These are phyloP conservation scores for Sicyos baderoa DNA, from an alignment of 306 rosid species.

Conservation along the genomic window DNA sequence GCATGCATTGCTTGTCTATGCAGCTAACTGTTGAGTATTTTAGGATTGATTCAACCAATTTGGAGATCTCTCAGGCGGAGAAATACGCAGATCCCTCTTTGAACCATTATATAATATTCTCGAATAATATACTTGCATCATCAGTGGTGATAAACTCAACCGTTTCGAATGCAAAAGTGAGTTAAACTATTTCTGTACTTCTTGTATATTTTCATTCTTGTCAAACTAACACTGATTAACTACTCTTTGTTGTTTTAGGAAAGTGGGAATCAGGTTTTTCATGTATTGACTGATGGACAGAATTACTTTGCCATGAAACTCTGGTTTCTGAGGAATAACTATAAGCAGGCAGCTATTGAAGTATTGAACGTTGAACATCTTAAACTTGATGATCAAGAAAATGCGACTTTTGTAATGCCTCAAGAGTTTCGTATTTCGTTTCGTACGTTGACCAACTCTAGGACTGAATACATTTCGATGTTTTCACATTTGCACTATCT, in stretches of 20 bases:
- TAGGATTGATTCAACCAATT: conserved; percentile 40
- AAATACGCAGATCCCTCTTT: conserved; percentile 59
- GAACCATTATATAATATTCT: conserved; percentile 73
- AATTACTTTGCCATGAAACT: conserved; percentile 84
- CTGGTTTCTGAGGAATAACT: conserved; percentile 74
- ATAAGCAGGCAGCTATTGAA: conserved; percentile 55
- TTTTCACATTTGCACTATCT: conserved; percentile 83
- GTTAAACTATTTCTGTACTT: conserved; percentile 25
- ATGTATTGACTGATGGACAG: conserved; percentile 78
- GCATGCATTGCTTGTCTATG: conserved; percentile 86
- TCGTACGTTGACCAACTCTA: conserved; percentile 37
- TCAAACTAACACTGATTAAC: conserved; percentile 26
- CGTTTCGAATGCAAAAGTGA: conserved; percentile 60
- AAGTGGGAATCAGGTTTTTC: conserved; percentile 71
- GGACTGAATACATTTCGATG: conserved; percentile 77
- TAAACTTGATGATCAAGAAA: conserved; percentile 32
- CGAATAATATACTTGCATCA: conserved; percentile 76
- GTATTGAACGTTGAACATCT: conserved; percentile 71
- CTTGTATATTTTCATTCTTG: conserved; percentile 18
- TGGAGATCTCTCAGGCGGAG: conserved; percentile 38
- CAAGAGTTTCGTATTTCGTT: conserved; percentile 74
- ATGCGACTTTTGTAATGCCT: conserved; percentile 42
- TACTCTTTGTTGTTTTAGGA: conserved; percentile 51
- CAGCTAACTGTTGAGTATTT: conserved; percentile 88
- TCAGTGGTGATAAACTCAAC: conserved; percentile 91